Percentiles rank a stretch among this genome's conserved stretches.
Conservation (phyloP, 2,329 filamentous ascomycete genomes). For the Colletotrichum sp. region DNA sequence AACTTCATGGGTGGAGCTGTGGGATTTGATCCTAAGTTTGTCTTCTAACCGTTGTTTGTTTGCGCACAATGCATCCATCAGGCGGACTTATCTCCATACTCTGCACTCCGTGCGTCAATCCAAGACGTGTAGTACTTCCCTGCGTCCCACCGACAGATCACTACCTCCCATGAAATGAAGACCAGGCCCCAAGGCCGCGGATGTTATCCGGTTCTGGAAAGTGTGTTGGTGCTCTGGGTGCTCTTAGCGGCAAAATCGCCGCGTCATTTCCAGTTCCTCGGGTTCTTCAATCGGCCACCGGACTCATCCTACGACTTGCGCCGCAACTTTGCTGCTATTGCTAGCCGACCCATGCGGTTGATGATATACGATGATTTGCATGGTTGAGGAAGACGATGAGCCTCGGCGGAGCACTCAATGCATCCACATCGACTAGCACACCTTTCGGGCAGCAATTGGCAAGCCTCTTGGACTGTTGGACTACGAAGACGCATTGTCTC, state of each 20-base stretch:
- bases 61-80: background rate
- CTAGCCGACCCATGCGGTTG: background rate
- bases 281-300: background rate
- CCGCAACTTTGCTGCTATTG: background rate
- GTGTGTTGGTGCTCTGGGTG: constrained; percentile 11
- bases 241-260: constrained; percentile 17
- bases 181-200: background rate
- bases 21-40: background rate
- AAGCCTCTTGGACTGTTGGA: background rate
- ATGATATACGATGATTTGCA: background rate
- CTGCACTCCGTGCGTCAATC: constrained; percentile 1
- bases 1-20: background rate
- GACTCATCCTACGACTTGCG: background rate
- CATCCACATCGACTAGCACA: background rate
- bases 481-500: background rate
- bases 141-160: constrained; percentile 13
- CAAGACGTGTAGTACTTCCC: background rate
- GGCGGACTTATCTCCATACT: background rate
- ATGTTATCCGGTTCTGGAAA: constrained; percentile 9
- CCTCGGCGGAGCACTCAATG: background rate
- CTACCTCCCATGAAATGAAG: background rate
- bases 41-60: background rate
- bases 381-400: background rate
- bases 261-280: constrained; percentile 9
- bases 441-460: background rate